These are phyloP conservation scores for Tetrapisispora iriomotensis DNA, from an alignment of 805 yeast species.

Conservation along the genomic window DNA sequence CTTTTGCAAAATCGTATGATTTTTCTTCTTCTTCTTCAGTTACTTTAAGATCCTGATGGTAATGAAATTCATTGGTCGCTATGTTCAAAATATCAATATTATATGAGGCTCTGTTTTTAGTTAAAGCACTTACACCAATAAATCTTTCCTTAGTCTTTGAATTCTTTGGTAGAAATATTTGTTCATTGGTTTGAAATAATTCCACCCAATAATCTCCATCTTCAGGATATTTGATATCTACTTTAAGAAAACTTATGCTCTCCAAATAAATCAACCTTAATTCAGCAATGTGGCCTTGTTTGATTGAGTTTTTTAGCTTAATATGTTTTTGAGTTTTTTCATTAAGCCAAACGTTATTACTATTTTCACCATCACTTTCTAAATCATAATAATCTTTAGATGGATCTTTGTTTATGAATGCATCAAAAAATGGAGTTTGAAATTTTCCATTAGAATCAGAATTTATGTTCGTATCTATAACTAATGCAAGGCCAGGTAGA, in stretches of 20 bases:
- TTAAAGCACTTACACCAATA: constrained; percentile 61
- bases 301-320: constrained; percentile 9
- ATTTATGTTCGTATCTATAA: constrained; percentile 20
- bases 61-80: constrained; percentile 41
- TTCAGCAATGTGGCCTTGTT: constrained; percentile 13
- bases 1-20: constrained; percentile 15
- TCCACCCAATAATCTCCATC: constrained; percentile 24
- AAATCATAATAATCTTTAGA: constrained; percentile 14
- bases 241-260: constrained; percentile 20
- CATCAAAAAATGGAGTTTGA: constrained; percentile 21
- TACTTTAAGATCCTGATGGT: constrained; percentile 6
- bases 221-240: constrained; percentile 20
- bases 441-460: not conserved
- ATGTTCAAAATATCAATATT: constrained; percentile 55
- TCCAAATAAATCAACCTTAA: constrained; percentile 20
- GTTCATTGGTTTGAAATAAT: constrained; percentile 13
- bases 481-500: constrained; percentile 23
- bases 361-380: constrained; percentile 19
- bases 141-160: constrained; percentile 28
- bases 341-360: constrained; percentile 10
- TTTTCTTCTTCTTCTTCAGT: constrained; percentile 12
- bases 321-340: constrained; percentile 8
- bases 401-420: constrained; percentile 19
- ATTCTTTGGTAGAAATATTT: constrained; percentile 20
- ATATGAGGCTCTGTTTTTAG: constrained; percentile 28